phyloP scores from a whole-genome alignment of 495 filamentous ascomycete genomes.

The Paragyromitra xinjiangensis region DNA sequence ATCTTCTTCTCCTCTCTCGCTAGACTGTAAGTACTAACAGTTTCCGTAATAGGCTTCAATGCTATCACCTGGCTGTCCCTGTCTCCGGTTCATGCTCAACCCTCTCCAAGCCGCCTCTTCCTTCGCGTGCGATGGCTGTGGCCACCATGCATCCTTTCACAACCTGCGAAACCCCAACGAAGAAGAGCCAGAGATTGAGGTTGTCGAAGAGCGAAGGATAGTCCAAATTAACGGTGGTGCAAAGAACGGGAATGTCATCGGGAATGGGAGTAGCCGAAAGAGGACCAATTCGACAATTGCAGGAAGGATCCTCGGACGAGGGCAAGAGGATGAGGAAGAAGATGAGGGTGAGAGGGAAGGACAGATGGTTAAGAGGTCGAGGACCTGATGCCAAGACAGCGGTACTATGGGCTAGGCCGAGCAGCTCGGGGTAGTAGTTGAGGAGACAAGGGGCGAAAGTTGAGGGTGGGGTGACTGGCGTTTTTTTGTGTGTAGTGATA shows the following conservation, averaged over 20 bases:
- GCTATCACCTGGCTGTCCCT: slow-evolving; percentile 64
- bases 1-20: neutral
- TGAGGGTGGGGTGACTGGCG: slow-evolving; percentile 23
- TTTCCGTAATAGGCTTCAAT: slow-evolving; percentile 55
- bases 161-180: slow-evolving; percentile 64
- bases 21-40: slow-evolving; percentile 42
- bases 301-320: slow-evolving; percentile 42
- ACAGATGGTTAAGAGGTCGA: slow-evolving; percentile 41
- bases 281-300: slow-evolving; percentile 30
- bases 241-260: slow-evolving; percentile 26
- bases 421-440: neutral
- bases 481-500: slow-evolving; percentile 9
- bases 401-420: neutral
- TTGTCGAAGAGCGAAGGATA: slow-evolving; percentile 55
- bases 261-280: slow-evolving; percentile 46
- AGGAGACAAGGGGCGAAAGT: neutral
- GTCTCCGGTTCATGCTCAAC: slow-evolving; percentile 68
- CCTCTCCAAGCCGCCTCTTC: slow-evolving; percentile 65
- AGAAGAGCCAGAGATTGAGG: slow-evolving; percentile 61
- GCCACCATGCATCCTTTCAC: slow-evolving; percentile 67
- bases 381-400: slow-evolving; percentile 21
- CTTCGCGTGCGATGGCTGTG: slow-evolving; percentile 67
- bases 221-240: slow-evolving; percentile 7
- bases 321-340: slow-evolving; percentile 30
- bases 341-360: slow-evolving; percentile 42